phyloP scores from a whole-genome alignment of 2,329 filamentous ascomycete genomes.

The Chrysoporthe deuterocubensis region DNA sequence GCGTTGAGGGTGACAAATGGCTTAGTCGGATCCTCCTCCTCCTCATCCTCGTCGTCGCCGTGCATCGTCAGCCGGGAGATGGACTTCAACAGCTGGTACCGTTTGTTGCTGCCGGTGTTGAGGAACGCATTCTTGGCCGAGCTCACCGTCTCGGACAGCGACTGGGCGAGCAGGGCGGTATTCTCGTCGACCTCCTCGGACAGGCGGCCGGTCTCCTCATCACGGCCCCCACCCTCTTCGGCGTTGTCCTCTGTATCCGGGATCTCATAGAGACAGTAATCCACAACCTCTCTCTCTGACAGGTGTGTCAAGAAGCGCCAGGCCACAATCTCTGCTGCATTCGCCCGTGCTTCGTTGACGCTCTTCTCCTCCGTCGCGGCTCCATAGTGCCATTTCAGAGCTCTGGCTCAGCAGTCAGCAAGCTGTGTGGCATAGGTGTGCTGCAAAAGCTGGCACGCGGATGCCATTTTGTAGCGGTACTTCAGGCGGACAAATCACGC shows the following conservation, averaged over 20 bases:
- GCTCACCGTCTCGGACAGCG: conserved; percentile 33
- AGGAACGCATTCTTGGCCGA: conserved; percentile 35
- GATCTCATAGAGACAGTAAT: conserved; percentile 75
- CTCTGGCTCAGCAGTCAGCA: conserved; percentile 49
- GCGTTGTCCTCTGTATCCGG: conserved; percentile 46
- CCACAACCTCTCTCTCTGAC: conserved; percentile 73
- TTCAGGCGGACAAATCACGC: neutral
- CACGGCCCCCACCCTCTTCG: conserved; percentile 33
- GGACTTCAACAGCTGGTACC: conserved; percentile 56
- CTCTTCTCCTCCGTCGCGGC: conserved; percentile 65
- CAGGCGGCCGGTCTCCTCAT: conserved; percentile 45
- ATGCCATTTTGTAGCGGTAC: no score
- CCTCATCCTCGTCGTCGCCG: conserved; percentile 45
- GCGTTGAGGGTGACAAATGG: conserved; percentile 82
- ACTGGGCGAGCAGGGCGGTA: conserved; percentile 50
- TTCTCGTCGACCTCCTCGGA: conserved; percentile 43
- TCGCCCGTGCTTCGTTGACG: conserved; percentile 69
- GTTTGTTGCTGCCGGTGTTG: conserved; percentile 48
- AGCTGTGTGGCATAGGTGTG: conserved; percentile 7
- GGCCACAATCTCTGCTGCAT: conserved; percentile 79
- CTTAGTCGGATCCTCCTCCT: conserved; percentile 65
- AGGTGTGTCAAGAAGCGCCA: conserved; percentile 76
- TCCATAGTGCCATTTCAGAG: conserved; percentile 75
- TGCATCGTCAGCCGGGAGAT: conserved; percentile 59
- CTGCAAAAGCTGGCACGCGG: neutral